phyloP scores from a whole-genome alignment of 108 stramenopile species.

The Nitzschia inconspicua region DNA sequence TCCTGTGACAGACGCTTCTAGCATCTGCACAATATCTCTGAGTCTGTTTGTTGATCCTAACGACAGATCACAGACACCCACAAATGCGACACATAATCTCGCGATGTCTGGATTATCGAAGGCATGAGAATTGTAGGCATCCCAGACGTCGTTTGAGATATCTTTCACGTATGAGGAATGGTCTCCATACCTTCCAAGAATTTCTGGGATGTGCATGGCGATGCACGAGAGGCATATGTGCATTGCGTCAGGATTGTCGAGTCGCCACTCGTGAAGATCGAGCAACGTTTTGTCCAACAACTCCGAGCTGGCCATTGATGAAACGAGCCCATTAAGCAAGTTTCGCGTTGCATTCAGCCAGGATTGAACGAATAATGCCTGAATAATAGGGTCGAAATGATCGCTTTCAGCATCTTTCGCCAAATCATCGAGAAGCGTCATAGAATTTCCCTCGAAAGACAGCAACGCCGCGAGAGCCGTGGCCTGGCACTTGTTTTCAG shows the following conservation, averaged over 20 bases:
- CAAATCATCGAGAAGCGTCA: constrained; percentile 17
- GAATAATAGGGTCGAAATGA: constrained; percentile 22
- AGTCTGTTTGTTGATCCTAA: constrained; percentile 21
- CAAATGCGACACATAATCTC: constrained; percentile 34
- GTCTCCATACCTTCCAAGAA: constrained; percentile 26
- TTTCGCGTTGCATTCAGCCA: constrained; percentile 35
- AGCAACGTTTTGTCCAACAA: constrained; percentile 22
- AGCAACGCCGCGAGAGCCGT: constrained; percentile 43
- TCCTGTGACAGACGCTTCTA: constrained; percentile 43
- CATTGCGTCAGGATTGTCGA: constrained; percentile 29
- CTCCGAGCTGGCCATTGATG: constrained; percentile 8
- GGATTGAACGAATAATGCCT: constrained; percentile 35
- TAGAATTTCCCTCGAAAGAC: constrained; percentile 35
- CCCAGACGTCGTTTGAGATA: constrained; percentile 26
- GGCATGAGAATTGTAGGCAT: constrained; percentile 20
- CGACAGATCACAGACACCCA: constrained; percentile 22
- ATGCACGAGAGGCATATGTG: constrained; percentile 25
- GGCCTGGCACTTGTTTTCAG: constrained; percentile 31
- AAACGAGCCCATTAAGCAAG: constrained; percentile 9
- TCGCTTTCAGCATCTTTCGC: constrained; percentile 26
- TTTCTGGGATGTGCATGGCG: constrained; percentile 31
- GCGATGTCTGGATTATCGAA: constrained; percentile 28
- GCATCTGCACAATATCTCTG: constrained; percentile 30
- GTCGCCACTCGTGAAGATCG: constrained; percentile 30
- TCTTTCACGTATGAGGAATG: constrained; percentile 25